A percentile compares a stretch with the other conserved stretches of the same genome.
Evolutionary conservation across 1,284 basidiomycete genomes (phyloP).

Genomic region (Schizophyllum amplum): DNA sequence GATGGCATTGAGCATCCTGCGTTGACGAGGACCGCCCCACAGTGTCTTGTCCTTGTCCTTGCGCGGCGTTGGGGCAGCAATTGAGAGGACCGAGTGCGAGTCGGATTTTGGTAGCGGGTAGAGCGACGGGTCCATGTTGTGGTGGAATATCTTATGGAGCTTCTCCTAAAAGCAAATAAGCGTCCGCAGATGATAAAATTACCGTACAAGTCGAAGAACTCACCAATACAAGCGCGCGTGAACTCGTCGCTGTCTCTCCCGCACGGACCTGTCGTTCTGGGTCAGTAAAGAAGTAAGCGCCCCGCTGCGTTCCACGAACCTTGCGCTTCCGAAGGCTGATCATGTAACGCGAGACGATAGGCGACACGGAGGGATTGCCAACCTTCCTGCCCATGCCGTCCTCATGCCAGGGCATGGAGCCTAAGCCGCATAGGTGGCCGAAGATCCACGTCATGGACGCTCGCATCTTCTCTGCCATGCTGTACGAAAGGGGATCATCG

Average conservation of each 20-base stretch:
- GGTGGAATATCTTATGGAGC: too few species aligned
- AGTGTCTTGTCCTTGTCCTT: too few species aligned
- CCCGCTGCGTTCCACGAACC: constrained; percentile 11
- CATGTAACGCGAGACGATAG: constrained; percentile 25
- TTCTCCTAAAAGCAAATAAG: too few species aligned
- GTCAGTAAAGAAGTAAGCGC: not conserved
- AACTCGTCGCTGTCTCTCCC: constrained; percentile 22
- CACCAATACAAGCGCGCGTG: constrained; percentile 21
- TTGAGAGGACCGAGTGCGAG: too few species aligned
- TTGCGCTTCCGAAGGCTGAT: constrained; percentile 21
- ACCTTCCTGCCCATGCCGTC: constrained; percentile 13
- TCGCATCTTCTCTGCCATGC: constrained; percentile 27
- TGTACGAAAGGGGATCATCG: constrained; percentile 13
- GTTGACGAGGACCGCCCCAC: constrained; percentile 18
- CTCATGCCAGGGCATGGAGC: constrained; percentile 21
- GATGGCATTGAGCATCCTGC: constrained; percentile 17
- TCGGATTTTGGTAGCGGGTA: too few species aligned
- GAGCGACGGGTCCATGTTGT: too few species aligned
- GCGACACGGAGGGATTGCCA: constrained; percentile 24
- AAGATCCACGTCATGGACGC: constrained; percentile 25
- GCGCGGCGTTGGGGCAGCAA: too few species aligned
- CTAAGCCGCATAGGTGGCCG: constrained; percentile 19
- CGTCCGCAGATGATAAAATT: too few species aligned
- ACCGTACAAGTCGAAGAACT: constrained; percentile 6
- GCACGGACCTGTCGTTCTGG: constrained; percentile 10